These are phyloP conservation scores for Panellus pusillus DNA, from an alignment of 768 basidiomycete genomes.

Conservation along the genomic window DNA sequence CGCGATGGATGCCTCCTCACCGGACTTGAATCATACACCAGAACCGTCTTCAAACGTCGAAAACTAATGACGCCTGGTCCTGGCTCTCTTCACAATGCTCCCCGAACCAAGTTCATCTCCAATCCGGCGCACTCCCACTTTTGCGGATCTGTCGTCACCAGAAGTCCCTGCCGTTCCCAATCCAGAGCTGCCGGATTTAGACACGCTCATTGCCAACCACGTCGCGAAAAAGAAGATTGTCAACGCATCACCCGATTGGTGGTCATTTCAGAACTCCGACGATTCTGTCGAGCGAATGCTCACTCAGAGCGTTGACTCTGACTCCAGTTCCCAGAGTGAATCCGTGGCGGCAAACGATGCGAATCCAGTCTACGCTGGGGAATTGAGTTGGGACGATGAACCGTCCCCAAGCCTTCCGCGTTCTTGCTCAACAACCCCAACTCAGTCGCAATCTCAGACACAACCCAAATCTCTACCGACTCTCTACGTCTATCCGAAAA, in stretches of 20 bases:
- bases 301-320: conserved; percentile 37
- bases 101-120: conserved; percentile 9
- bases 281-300: conserved; percentile 48
- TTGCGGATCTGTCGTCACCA: conserved; percentile 29
- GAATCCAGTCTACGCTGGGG: conserved; percentile 12
- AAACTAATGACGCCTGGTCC: conserved; percentile 2
- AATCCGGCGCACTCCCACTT: conserved; percentile 12
- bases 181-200: conserved; percentile 11
- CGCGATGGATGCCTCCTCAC: conserved; percentile 19
- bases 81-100: too few species aligned
- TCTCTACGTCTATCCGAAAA: neutral
- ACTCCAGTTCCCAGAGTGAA: neutral
- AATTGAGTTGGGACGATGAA: conserved; percentile 15
- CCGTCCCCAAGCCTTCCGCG: neutral
- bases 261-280: conserved; percentile 37
- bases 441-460: conserved; percentile 16
- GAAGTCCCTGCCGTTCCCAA: conserved; percentile 11
- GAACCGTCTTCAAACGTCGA: conserved; percentile 25
- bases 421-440: conserved; percentile 10
- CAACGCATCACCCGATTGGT: conserved; percentile 20
- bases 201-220: conserved; percentile 6
- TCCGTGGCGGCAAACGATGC: conserved; percentile 1
- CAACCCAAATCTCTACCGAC: neutral
- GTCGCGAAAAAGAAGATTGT: neutral
- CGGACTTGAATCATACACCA: conserved; percentile 19